These are phyloP conservation scores for Populus simonii DNA, from an alignment of 345 rosid genomes.

Conservation along the genomic window DNA sequence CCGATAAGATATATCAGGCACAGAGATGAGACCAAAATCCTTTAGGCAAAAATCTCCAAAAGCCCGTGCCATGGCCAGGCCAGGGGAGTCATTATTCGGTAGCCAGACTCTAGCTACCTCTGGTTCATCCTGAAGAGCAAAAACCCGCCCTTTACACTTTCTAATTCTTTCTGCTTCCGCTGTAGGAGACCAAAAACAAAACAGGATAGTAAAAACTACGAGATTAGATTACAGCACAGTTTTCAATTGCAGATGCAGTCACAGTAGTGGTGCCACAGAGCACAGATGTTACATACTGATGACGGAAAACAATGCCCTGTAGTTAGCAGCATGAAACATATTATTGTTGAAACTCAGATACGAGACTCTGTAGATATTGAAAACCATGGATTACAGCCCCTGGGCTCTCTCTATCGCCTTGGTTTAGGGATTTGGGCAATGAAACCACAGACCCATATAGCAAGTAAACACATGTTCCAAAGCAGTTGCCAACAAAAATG, in stretches of 20 bases:
- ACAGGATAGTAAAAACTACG: neutral
- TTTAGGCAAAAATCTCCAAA: constrained; percentile 98
- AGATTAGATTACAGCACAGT: neutral
- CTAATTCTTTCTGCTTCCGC: constrained; percentile 94
- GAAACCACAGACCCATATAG: too few species aligned
- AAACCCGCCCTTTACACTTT: constrained; percentile 84
- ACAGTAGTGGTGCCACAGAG: neutral
- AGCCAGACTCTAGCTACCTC: constrained; percentile 97
- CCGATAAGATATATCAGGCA: constrained; percentile 76
- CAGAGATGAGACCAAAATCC: constrained; percentile 93
- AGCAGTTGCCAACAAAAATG: neutral
- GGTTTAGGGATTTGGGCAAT: too few species aligned
- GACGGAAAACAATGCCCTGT: neutral
- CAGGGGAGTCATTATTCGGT: constrained; percentile 90
- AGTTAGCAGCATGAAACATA: neutral
- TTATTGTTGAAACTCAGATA: too few species aligned
- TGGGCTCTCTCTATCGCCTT: too few species aligned
- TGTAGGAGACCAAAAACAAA: constrained; percentile 26
- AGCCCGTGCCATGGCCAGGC: constrained; percentile 99
- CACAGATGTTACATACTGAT: neutral
- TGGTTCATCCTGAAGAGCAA: constrained; percentile 94
- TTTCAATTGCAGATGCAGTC: neutral
- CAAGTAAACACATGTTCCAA: too few species aligned
- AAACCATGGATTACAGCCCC: too few species aligned
- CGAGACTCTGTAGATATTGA: too few species aligned